Evolutionary conservation across 75 land plant genomes (phyloP).

Genomic region (Gnetum montanum): DNA sequence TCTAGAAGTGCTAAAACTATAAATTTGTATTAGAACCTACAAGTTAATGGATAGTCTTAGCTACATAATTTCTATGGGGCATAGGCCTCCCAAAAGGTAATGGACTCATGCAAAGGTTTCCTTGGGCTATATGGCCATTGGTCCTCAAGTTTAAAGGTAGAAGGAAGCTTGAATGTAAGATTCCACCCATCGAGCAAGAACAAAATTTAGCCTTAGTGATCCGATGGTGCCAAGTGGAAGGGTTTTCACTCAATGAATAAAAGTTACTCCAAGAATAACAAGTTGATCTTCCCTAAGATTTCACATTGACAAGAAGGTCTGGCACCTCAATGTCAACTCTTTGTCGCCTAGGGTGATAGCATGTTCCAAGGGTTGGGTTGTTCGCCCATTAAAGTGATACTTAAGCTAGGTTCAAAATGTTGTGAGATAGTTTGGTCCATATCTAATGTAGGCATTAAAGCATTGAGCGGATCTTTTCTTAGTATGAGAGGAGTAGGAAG

Average conservation of each 20-base stretch:
- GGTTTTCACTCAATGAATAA: slow-evolving; percentile 19
- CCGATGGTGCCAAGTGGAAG: slow-evolving; percentile 16
- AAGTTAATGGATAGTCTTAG: no score
- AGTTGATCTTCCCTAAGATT: slow-evolving; percentile 23
- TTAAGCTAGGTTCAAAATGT: slow-evolving; percentile 17
- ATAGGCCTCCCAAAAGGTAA: no score
- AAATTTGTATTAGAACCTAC: no score
- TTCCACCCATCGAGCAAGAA: slow-evolving; percentile 21
- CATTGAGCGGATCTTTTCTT: no score
- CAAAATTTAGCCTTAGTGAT: slow-evolving; percentile 27
- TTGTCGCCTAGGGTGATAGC: slow-evolving; percentile 15
- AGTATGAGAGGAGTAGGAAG: no score
- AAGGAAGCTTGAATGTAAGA: no score
- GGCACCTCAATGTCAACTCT: slow-evolving; percentile 24
- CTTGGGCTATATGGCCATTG: no score
- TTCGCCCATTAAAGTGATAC: slow-evolving; percentile 14
- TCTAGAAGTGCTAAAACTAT: no score
- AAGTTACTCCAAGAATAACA: slow-evolving; percentile 14
- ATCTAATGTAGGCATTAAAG: slow-evolving; percentile 12
- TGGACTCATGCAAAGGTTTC: no score
- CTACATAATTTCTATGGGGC: no score
- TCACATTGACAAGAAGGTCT: slow-evolving; percentile 20
- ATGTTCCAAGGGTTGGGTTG: slow-evolving; percentile 20
- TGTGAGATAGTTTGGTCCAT: no score
- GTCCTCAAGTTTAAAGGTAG: no score